Evolutionary conservation across 768 basidiomycete species (phyloP), one percentile per base, ranked within the genome.

Genomic region (Panellus pusillus): DNA sequence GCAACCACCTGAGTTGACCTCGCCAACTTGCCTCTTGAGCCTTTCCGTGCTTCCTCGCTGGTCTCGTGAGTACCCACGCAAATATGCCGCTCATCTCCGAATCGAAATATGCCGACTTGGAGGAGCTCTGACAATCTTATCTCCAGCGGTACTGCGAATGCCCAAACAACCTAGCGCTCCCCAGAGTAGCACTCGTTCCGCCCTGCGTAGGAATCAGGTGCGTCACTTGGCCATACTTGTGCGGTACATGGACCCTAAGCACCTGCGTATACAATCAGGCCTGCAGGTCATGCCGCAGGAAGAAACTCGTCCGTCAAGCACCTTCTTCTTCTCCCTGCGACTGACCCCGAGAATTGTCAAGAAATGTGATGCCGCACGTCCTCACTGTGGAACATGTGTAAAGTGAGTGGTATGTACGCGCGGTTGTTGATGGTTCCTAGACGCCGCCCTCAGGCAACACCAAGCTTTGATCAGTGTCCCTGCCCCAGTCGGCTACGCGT

Each of bases 311-410:
- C 71, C 54, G 86, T 73, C 39, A 11, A n/a, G 17, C 31, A 31
- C 17, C 48, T 20, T 12, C 18, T 45, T 17, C 27, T 29, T 14
- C 20, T 42, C 19, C 29, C 32, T 8, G 19, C 41, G 14, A 41
- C 39, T 35, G 17, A 50, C 58, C 44, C n/a, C 37, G 36, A 2
- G 39, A 6, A 44, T 50, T 29, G 53, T 31, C 24, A 62, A 93
- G 90, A 92, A 91, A 87, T 93, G 91, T 61, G 91, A 93, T 69
- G 91, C 91, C 38, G 80, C 85, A 38, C 85, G 91, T 58, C 91
- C 91, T 12, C 89, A 92, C 67, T 93, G 91, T 66, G 79, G 83
- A 38, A 91, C 91, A 47, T 93, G 91, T 63, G 80, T 90, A 55
- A 91, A 87, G 89, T 90, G 61, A 64, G 84, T 77, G 45, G n/a